Base-by-base conservation (phyloP, 23 red algal genomes). In the Chondrus crispus region DNA sequence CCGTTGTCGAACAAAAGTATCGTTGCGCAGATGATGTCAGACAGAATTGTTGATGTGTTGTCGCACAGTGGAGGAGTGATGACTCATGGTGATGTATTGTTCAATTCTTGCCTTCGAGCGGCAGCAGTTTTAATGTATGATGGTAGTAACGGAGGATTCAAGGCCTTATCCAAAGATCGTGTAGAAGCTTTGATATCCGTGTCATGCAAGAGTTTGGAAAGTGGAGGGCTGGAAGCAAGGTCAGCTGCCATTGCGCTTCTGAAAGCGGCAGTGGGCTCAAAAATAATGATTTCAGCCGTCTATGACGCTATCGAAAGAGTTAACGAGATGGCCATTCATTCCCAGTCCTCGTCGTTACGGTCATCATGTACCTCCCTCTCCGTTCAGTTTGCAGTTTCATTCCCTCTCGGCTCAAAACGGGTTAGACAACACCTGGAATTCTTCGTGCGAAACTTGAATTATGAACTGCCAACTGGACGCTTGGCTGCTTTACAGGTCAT, bases 381-480 rank as follows among this genome's bases (percentile, higher is more conserved):
- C 5, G 66, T 95, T 26, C 36, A 52, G 2, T 95, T 95, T 82
- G 28, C 84, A 36, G 79, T 95, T 8, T 83, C 76, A 47, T 95
- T 89, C 48, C 93, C 93, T 19, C 37, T 95, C 58, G 58, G 74
- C 29, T 76, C 84, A 19, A 88, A 74, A 32, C 84, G 93, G 7
- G 53, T 80, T 26, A 81, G 89, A 29, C 81, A 87, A 60, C 50
- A 92, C 12, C 76, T 96, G 50, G 95, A 96, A 33, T 93, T 96
- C 49, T 93, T 93, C 29, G 89, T 96, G 11, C 55, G 81, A 10
- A 92, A 96, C 68, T 82, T 96, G 36, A 87, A 78, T 54, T 96
- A 96, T 72, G 51, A 87, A 60, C 84, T 88, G 24, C 41, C 88
- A 3, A n/a, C 30, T 18, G 95, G 95, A 24, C 46, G 95, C 3